phyloP scores from a whole-genome alignment of 371 early-diverging fungal genomes.

The Actinomortierella ambigua region DNA sequence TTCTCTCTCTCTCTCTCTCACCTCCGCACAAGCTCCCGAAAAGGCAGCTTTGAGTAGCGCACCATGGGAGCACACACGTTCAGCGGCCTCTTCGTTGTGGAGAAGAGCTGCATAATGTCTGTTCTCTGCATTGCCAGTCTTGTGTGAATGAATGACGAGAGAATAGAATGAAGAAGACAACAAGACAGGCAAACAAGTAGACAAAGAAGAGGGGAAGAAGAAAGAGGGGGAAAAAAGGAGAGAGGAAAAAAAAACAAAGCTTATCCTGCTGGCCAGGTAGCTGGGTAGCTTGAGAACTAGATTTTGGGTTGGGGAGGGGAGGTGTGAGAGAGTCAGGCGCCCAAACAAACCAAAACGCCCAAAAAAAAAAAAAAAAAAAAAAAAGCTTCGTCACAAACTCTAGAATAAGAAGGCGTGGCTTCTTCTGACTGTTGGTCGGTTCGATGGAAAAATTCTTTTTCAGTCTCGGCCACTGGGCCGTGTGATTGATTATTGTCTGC shows the following conservation, averaged over 20 bases:
- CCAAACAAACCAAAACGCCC: no score
- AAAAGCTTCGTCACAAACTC: neutral
- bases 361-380: no score
- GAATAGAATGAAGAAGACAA: no score
- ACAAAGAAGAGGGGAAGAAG: no score
- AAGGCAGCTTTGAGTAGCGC: slow-evolving; percentile 95
- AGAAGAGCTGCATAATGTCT: slow-evolving; percentile 42
- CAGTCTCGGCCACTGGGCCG: neutral
- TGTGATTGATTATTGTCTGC: no score
- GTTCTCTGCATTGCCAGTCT: slow-evolving; percentile 30
- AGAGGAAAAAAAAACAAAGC: no score
- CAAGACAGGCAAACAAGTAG: no score
- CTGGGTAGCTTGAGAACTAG: no score
- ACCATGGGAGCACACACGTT: slow-evolving; percentile 97
- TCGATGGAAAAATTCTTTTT: neutral
- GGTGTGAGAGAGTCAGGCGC: no score
- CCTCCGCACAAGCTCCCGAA: slow-evolving; percentile 86
- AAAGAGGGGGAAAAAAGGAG: no score
- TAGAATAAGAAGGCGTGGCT: neutral
- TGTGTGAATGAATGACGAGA: neutral
- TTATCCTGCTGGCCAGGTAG: no score
- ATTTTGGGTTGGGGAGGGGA: no score
- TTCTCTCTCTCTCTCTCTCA: slow-evolving; percentile 22
- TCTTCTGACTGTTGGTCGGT: neutral
- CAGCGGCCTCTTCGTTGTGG: slow-evolving; percentile 53